phyloP scores from a whole-genome alignment of 2,329 filamentous ascomycete genomes.

The Colletotrichum lupini region DNA sequence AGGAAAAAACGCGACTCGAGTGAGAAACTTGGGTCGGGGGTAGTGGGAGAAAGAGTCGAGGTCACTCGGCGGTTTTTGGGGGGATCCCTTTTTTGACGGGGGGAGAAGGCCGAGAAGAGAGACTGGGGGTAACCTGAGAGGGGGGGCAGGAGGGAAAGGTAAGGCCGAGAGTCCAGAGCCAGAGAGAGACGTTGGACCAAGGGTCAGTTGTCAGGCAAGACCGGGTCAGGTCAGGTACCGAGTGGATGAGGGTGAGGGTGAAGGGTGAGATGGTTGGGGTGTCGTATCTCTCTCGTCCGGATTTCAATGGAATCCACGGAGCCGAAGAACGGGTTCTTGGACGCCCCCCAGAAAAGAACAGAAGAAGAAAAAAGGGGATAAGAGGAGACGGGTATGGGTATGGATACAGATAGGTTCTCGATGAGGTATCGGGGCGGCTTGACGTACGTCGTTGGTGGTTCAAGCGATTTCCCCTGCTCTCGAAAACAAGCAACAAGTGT shows the following conservation, averaged over 20 bases:
- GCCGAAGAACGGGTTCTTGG: slow-evolving; percentile 33
- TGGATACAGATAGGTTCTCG: neutral
- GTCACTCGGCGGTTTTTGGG: neutral
- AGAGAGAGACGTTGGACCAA: neutral
- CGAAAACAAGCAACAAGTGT: slow-evolving; percentile 51
- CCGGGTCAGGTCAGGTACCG: neutral
- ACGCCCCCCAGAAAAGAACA: slow-evolving; percentile 37
- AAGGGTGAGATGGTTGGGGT: neutral
- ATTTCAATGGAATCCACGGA: slow-evolving; percentile 9
- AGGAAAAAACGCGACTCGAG: slow-evolving; percentile 34
- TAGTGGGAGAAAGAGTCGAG: neutral
- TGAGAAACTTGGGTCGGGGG: slow-evolving; percentile 11
- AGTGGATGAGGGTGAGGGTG: neutral
- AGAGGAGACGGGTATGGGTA: neutral
- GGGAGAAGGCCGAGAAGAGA: slow-evolving; percentile 3
- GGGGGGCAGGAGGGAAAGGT: neutral
- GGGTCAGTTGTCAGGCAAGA: neutral
- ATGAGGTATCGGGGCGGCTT: neutral
- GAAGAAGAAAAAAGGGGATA: slow-evolving; percentile 38
- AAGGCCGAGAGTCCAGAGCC: neutral
- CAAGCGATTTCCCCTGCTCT: slow-evolving; percentile 48
- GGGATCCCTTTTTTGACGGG: slow-evolving; percentile 1
- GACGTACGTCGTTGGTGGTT: slow-evolving; percentile 40
- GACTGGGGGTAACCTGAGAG: neutral
- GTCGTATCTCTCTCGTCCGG: neutral